Percentiles rank a stretch among this genome's conserved stretches.
These are phyloP conservation scores for Kingdonia uniflora DNA, from an alignment of 164 flowering plant genomes.

Conservation along the genomic window DNA sequence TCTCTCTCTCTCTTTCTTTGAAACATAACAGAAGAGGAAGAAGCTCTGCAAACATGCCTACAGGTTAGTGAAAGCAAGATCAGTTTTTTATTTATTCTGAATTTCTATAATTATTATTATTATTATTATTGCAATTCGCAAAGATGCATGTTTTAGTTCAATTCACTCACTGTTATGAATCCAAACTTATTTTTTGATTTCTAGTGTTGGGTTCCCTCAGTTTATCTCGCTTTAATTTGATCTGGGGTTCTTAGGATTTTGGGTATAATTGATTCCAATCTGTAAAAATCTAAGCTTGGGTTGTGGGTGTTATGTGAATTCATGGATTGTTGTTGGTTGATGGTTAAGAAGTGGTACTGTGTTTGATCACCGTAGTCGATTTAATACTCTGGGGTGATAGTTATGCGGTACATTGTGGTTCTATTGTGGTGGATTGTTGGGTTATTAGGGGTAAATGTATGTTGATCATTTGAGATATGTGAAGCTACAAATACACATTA, in stretches of 20 bases:
- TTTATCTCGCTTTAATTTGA: neutral
- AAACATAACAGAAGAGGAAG: neutral
- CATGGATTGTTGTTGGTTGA: neutral
- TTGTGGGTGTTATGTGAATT: neutral
- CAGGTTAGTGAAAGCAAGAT: no score
- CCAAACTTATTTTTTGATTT: no score
- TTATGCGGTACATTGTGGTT: neutral
- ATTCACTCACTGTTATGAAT: no score
- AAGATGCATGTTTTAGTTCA: no score
- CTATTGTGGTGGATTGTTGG: no score
- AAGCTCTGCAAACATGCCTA: conserved; percentile 22
- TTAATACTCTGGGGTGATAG: neutral
- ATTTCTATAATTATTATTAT: no score
- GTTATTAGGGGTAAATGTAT: no score
- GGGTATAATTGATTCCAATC: neutral
- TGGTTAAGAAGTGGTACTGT: neutral
- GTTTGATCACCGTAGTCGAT: neutral
- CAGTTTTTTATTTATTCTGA: no score
- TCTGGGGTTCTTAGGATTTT: neutral
- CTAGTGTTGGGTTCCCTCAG: neutral
- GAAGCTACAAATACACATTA: no score
- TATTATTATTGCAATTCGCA: no score
- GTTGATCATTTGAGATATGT: no score
- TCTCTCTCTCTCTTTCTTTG: conserved; percentile 1
- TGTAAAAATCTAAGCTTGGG: neutral